Conservation (phyloP, 2,329 filamentous ascomycete species). For the Cladophialophora chaetospira region DNA sequence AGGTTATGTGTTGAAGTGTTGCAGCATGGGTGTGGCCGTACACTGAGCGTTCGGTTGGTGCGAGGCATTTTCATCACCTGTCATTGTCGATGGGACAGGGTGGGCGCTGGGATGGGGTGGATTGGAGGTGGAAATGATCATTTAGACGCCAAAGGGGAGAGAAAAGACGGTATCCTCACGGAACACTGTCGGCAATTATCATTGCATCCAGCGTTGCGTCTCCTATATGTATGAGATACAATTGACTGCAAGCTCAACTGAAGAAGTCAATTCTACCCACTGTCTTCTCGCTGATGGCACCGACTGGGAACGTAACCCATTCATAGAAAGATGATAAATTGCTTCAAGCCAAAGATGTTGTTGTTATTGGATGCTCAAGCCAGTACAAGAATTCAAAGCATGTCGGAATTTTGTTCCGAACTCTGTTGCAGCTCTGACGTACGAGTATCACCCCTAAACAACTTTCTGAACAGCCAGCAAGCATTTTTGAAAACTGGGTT, state of each 20-base stretch:
- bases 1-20: background rate
- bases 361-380: too few relatives aligned
- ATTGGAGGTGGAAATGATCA: background rate
- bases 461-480: background rate
- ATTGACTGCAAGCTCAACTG: too few relatives aligned
- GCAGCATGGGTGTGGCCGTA: background rate
- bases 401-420: conserved; percentile 1
- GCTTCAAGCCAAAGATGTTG: too few relatives aligned
- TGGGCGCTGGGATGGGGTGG: background rate
- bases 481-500: background rate
- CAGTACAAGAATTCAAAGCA: too few relatives aligned
- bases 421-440: background rate
- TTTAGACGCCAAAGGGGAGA: conserved; percentile 1
- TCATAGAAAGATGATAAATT: too few relatives aligned
- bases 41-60: conserved; percentile 2
- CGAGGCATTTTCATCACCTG: background rate
- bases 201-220: background rate
- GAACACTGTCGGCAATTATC: conserved; percentile 6
- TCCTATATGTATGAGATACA: background rate
- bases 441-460: background rate
- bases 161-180: conserved; percentile 4
- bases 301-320: too few relatives aligned
- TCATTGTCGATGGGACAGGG: background rate
- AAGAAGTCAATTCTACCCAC: too few relatives aligned
- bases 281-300: too few relatives aligned